Evolutionary conservation across 2,329 filamentous ascomycete species (phyloP).

Genomic region (Alternaria sp.): DNA sequence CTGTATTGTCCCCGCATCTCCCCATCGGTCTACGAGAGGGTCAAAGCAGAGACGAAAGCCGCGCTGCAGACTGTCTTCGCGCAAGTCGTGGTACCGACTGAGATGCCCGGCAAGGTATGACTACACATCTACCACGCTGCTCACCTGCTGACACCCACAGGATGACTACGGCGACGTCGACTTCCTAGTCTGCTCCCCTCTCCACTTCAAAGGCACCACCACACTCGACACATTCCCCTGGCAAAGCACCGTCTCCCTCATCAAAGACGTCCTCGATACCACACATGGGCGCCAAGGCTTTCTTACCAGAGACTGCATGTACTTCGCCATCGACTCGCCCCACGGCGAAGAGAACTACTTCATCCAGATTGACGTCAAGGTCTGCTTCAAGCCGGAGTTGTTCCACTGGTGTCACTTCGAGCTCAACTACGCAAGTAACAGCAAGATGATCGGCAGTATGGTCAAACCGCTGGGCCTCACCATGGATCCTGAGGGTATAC

Average conservation of each 20-base stretch:
- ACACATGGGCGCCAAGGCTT: slow-evolving; percentile 23
- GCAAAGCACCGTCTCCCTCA: slow-evolving; percentile 10
- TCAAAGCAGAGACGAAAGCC: slow-evolving; percentile 16
- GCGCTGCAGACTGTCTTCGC: slow-evolving; percentile 27
- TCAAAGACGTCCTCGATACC: slow-evolving; percentile 25
- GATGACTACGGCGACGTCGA: slow-evolving; percentile 32
- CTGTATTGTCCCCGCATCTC: slow-evolving; percentile 34
- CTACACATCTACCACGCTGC: background rate
- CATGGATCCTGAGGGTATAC: slow-evolving; percentile 29
- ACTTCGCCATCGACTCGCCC: slow-evolving; percentile 26
- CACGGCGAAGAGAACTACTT: slow-evolving; percentile 14
- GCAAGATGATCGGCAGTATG: slow-evolving; percentile 35
- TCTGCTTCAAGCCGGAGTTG: slow-evolving; percentile 21
- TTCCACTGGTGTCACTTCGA: slow-evolving; percentile 34
- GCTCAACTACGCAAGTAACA: slow-evolving; percentile 29
- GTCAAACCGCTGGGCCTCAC: slow-evolving; percentile 35
- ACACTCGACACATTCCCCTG: slow-evolving; percentile 18
- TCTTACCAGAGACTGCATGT: slow-evolving; percentile 27
- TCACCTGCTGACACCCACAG: background rate
- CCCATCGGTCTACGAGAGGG: slow-evolving; percentile 19
- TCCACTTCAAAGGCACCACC: slow-evolving; percentile 1
- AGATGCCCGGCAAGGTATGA: slow-evolving; percentile 32
- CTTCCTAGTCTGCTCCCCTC: slow-evolving; percentile 27
- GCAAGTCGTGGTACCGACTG: slow-evolving; percentile 32
- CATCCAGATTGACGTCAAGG: slow-evolving; percentile 37